Evolutionary conservation across 139 green algal genomes (phyloP), one percentile per base, ranked within the genome.

Genomic region (Zygnema circumcarinatum): DNA sequence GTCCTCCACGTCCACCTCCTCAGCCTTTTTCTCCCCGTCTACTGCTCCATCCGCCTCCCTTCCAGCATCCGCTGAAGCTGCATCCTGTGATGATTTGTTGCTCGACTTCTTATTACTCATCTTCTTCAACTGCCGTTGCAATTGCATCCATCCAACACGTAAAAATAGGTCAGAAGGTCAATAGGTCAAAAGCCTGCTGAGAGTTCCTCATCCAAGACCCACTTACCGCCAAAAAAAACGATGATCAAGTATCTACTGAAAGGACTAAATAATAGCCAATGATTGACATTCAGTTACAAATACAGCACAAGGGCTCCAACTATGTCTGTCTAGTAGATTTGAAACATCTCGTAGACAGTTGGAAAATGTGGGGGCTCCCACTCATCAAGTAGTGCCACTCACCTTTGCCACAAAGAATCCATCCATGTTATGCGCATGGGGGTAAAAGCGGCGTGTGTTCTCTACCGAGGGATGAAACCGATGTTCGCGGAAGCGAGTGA

Each of bases 391-490:
- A 62, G 16, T 25, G 16, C 3, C 7, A 52, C 69, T 78, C 69
- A 90, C 81, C 81, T 91, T 99, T 94, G 95, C 98, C 53, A 99
- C 97, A 80, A 99, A 99, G 93, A 99, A 99, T 96, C 96, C 97
- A 83, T 99, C 97, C 88, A 99, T 85, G 93, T 99, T 99, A 92
- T 99, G 97, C 3, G 95, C 94, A 81, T 99, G 97, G 0, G 97
- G 97, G 92, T 98, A 99, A 94, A 98, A 99, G 67, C 97, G 93
- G 22, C 95, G 91, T 31, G 95, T 91, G 40, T 98, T 85, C 7
- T 91, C 78, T 3, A 99, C 74, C 0, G 94, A 96, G 7, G 97
- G 96, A 90, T 99, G 97, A 91, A 99, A 98, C 47, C 95, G 92
- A 92, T 96, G 95, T 83, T 98, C 97, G 0, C 96, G 91, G 91